Evolutionary conservation across 495 filamentous ascomycete species (phyloP).

Genomic region (Neurospora tetraspora): DNA sequence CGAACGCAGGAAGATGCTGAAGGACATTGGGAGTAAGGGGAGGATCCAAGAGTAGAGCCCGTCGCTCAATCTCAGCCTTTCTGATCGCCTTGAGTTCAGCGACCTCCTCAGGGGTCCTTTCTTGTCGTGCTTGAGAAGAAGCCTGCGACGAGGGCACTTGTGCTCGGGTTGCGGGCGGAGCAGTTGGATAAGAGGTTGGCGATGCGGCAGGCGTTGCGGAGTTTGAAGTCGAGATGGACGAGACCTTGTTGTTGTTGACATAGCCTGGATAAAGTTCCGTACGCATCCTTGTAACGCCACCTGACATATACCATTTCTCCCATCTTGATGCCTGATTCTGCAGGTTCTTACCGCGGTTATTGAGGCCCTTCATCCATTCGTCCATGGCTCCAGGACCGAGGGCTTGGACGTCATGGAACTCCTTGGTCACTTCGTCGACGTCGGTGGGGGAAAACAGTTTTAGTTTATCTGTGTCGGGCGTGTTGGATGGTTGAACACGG

Average conservation of each 20-base stretch:
- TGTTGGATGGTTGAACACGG: slow-evolving; percentile 43
- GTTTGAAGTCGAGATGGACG: not conserved
- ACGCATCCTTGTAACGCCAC: slow-evolving; percentile 33
- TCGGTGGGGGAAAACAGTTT: slow-evolving; percentile 54
- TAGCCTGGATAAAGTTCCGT: slow-evolving; percentile 19
- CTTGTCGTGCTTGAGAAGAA: slow-evolving; percentile 13
- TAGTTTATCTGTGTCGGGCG: slow-evolving; percentile 35
- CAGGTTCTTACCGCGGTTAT: slow-evolving; percentile 43
- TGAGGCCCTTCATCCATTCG: slow-evolving; percentile 68
- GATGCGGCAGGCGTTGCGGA: not conserved
- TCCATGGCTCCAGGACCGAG: slow-evolving; percentile 52
- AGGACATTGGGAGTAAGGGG: slow-evolving; percentile 49
- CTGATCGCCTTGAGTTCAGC: slow-evolving; percentile 48
- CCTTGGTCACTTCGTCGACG: slow-evolving; percentile 40
- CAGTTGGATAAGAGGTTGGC: not conserved
- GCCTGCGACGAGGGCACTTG: not conserved
- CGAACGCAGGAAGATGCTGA: slow-evolving; percentile 56
- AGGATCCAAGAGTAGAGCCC: slow-evolving; percentile 50
- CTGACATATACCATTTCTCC: slow-evolving; percentile 56
- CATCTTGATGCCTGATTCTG: slow-evolving; percentile 51
- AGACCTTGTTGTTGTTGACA: not conserved
- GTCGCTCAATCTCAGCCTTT: slow-evolving; percentile 56
- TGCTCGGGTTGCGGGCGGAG: not conserved
- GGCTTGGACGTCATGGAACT: slow-evolving; percentile 47
- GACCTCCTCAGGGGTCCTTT: slow-evolving; percentile 35